Conservation (phyloP, 2,329 filamentous ascomycete species). For the Botrytis fragariae region DNA sequence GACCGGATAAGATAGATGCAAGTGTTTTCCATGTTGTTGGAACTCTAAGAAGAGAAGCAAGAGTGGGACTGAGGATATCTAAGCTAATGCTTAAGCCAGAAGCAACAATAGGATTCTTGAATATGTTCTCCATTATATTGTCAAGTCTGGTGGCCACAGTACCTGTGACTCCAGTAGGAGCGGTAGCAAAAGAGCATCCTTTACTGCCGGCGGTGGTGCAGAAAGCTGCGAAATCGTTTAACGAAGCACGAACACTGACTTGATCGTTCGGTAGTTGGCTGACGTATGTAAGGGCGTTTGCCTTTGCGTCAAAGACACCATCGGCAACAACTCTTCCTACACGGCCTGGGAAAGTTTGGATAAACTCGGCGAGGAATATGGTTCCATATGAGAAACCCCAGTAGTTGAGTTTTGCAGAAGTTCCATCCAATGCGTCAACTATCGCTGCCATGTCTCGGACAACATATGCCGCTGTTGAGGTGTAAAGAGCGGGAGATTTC, state of each 20-base stretch:
- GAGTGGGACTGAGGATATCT: neutral
- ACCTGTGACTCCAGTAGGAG: neutral
- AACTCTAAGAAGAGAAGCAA: constrained; percentile 12
- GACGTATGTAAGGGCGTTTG: constrained; percentile 41
- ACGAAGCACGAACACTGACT: constrained; percentile 17
- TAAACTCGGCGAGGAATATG: constrained; percentile 44
- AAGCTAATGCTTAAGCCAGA: constrained; percentile 2
- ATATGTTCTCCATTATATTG: neutral
- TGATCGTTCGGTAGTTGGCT: constrained; percentile 26
- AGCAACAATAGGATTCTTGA: constrained; percentile 6
- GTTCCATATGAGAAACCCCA: constrained; percentile 51
- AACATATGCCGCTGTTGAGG: constrained; percentile 26
- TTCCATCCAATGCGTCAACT: constrained; percentile 14
- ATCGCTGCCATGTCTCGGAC: constrained; percentile 28
- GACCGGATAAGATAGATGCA: constrained; percentile 10
- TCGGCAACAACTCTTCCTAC: constrained; percentile 43
- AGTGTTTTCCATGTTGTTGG: constrained; percentile 14
- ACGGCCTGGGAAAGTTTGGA: constrained; percentile 43
- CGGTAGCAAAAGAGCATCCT: constrained; percentile 18
- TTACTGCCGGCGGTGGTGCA: constrained; percentile 19
- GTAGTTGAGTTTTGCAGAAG: constrained; percentile 42
- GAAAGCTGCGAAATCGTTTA: constrained; percentile 24
- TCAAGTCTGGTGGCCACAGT: neutral
- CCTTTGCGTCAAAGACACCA: constrained; percentile 33
- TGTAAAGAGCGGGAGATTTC: constrained; percentile 24